These are phyloP conservation scores for Meira nashicola DNA, from an alignment of 1,284 basidiomycete species.

Conservation along the genomic window DNA sequence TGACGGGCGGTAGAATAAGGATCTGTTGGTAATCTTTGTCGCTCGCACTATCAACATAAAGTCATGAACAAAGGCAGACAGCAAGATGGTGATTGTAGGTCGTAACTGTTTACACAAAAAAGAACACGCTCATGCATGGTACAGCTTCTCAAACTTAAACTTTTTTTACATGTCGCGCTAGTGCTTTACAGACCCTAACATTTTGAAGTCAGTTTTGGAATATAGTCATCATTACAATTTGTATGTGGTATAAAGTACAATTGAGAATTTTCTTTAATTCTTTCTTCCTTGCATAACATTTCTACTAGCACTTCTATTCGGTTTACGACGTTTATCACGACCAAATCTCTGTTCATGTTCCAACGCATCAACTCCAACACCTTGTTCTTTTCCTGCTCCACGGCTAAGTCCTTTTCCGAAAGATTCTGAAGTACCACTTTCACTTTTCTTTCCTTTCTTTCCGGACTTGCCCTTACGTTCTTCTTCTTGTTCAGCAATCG, in stretches of 20 bases:
- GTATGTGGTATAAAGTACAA: neutral
- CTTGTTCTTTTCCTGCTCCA: slow-evolving; percentile 44
- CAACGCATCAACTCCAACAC: slow-evolving; percentile 68
- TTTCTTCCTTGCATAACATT: slow-evolving; percentile 31
- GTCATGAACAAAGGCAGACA: no score
- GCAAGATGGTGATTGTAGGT: no score
- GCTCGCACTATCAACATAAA: no score
- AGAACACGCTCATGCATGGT: no score
- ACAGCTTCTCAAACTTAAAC: neutral
- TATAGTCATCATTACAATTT: no score
- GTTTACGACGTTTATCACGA: slow-evolving; percentile 35
- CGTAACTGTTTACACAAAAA: no score
- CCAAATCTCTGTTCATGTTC: slow-evolving; percentile 65
- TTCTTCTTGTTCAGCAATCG: neutral
- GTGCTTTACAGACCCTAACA: no score
- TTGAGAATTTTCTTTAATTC: neutral
- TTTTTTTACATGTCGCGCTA: no score
- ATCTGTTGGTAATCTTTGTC: no score
- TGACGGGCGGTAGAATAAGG: no score
- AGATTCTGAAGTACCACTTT: slow-evolving; percentile 25
- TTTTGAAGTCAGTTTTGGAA: no score
- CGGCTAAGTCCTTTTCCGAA: slow-evolving; percentile 48
- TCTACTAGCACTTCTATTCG: slow-evolving; percentile 45
- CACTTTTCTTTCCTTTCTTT: slow-evolving; percentile 1
- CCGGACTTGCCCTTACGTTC: neutral